These are phyloP conservation scores for Candida ovalis DNA, from an alignment of 805 yeast species.

Conservation along the genomic window DNA sequence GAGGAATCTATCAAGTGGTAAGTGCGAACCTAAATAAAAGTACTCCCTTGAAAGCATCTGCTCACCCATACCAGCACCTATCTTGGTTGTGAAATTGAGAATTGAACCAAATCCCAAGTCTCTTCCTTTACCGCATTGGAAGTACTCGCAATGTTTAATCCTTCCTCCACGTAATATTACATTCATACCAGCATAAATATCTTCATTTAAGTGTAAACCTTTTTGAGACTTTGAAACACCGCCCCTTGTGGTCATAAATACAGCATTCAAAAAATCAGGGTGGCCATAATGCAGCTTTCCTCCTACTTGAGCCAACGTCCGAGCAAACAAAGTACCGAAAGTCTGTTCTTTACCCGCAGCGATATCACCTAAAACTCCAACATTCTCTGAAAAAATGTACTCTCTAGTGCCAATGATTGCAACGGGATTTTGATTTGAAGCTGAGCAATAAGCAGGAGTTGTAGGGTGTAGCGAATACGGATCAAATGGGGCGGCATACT, in stretches of 20 bases:
- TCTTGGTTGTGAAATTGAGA: conserved; percentile 75
- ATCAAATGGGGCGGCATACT: conserved; percentile 28
- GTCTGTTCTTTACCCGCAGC: conserved; percentile 90
- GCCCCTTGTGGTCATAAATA: conserved; percentile 81
- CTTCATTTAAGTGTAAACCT: conserved; percentile 80
- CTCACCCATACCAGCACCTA: conserved; percentile 91
- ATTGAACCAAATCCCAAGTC: conserved; percentile 83
- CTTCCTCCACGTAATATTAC: conserved; percentile 78
- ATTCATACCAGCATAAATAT: conserved; percentile 83
- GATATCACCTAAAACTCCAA: conserved; percentile 78
- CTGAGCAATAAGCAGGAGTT: too few species aligned
- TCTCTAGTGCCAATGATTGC: conserved; percentile 85
- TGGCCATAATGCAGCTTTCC: conserved; percentile 86
- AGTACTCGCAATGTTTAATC: conserved; percentile 78
- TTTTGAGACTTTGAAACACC: conserved; percentile 85
- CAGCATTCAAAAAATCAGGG: conserved; percentile 73
- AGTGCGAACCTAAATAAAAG: conserved; percentile 70
- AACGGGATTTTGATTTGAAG: conserved; percentile 47
- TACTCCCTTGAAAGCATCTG: conserved; percentile 81
- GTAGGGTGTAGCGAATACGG: conserved; percentile 23
- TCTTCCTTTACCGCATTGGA: conserved; percentile 84
- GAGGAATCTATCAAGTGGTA: conserved; percentile 73
- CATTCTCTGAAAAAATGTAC: conserved; percentile 77
- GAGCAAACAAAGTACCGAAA: conserved; percentile 78
- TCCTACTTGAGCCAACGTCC: conserved; percentile 78